Evolutionary conservation across 2,329 filamentous ascomycete species (phyloP).

Genomic region (Coniochaeta ligniaria): DNA sequence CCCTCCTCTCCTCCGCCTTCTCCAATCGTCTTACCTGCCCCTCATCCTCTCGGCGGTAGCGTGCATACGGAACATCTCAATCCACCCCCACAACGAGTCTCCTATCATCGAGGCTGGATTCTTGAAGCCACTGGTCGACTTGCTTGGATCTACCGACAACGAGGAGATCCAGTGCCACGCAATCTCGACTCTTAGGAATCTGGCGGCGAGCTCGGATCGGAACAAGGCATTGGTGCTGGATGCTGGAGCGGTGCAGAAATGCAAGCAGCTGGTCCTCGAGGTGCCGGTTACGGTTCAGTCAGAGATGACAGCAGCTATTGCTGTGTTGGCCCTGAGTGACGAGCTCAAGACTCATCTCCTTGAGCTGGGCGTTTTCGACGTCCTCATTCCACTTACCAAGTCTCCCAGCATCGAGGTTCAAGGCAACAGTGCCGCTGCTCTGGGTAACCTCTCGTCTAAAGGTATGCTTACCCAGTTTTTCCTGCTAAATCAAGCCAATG

Average conservation of each 20-base stretch:
- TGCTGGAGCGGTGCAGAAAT: constrained; percentile 95
- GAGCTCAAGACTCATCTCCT: constrained; percentile 89
- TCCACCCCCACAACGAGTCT: constrained; percentile 94
- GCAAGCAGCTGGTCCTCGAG: constrained; percentile 90
- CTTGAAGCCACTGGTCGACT: constrained; percentile 83
- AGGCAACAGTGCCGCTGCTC: constrained; percentile 91
- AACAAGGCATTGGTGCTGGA: constrained; percentile 98
- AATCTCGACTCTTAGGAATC: constrained; percentile 90
- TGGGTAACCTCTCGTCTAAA: constrained; percentile 96
- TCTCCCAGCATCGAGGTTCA: constrained; percentile 97
- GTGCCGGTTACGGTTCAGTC: constrained; percentile 94
- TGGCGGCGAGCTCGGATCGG: constrained; percentile 91
- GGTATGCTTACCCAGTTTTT: constrained; percentile 43
- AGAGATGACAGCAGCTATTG: constrained; percentile 99
- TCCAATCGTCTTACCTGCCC: constrained; percentile 92
- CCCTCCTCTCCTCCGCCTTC: constrained; percentile 74
- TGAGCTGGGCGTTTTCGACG: constrained; percentile 90
- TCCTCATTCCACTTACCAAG: constrained; percentile 89
- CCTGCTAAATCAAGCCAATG: background rate
- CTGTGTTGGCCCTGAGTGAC: constrained; percentile 89
- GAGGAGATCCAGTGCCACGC: constrained; percentile 99
- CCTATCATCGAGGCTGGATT: constrained; percentile 98
- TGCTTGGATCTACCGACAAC: constrained; percentile 91
- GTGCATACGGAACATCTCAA: constrained; percentile 98
- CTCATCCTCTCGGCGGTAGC: constrained; percentile 95